Base-by-base conservation (phyloP, 2,329 filamentous ascomycete species). In the Bipolaris gigantea region DNA sequence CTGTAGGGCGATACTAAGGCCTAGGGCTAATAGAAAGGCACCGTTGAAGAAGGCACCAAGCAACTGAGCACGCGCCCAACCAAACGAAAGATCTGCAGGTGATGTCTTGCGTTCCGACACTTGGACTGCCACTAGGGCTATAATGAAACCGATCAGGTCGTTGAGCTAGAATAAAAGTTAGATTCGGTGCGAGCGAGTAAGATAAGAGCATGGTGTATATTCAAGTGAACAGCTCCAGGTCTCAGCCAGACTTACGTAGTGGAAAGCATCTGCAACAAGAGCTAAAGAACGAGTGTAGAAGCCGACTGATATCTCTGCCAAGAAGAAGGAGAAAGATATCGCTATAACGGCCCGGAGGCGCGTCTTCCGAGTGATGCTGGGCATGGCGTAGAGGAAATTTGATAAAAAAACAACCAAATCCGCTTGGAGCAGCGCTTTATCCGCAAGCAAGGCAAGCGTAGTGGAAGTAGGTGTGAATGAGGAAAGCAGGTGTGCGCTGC, bases 41-140 rank as follows among this genome's bases (percentile, higher is more conserved):
- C 89, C 89, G 64, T 92, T 92, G 80, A 92, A 92, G 72, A 92
- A 92, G 19, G 88, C 87, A 5, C 89, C 89, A 0, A 92, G 77
- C 1, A 91, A 72, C n/a, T 84, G 82, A 15, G 88, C 87, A 30
- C 89, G 81, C 52, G 89, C 86, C 88, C 88, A 92, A n/a, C 89
- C 89, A 61, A 89, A 92, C 0, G 88, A 84, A 15, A 89, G 78
- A 9, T 78, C 78, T 56, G 82, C 78, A 0, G 87, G 86, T 1
- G 82, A 82, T 5, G 81, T 74, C 40, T 77, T 75, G 38, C 79
- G 76, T 59, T 87, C 81, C 18, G 85, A 58, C 40, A 63, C 87
- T 64, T 84, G 78, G 16, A 89, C 75, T 16, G 88, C 87, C 11
- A 80, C 75, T 5, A 90, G 75, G 3, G 88, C 87, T 8, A 90